Percentiles rank a stretch among this genome's conserved stretches.
Evolutionary conservation across 1,139 yeast genomes (phyloP).

Genomic region (Candida freyschussii): DNA sequence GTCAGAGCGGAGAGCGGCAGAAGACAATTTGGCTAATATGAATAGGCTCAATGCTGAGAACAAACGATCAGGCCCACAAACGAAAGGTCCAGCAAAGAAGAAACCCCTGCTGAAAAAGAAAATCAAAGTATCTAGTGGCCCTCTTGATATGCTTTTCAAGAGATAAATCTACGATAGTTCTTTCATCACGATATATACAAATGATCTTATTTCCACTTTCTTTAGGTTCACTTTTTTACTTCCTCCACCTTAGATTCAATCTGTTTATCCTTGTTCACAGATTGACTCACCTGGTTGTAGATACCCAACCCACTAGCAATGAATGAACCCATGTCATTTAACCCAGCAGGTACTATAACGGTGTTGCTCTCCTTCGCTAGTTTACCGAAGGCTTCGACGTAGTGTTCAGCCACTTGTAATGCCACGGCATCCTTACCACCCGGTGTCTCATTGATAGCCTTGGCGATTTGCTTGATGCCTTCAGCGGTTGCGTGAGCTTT

Average conservation of each 20-base stretch:
- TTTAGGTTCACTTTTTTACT: not conserved
- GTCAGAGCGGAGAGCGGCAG: conserved; percentile 29
- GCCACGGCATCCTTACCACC: conserved; percentile 74
- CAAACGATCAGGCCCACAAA: conserved; percentile 23
- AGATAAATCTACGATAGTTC: too few species aligned
- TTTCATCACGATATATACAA: conserved; percentile 1
- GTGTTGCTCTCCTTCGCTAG: conserved; percentile 81
- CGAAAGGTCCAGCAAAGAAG: conserved; percentile 25
- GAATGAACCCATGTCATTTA: conserved; percentile 70
- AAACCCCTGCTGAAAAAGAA: conserved; percentile 52
- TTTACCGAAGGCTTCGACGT: conserved; percentile 76
- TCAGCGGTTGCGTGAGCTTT: conserved; percentile 76
- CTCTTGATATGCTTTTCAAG: conserved; percentile 24
- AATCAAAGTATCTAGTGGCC: conserved; percentile 26
- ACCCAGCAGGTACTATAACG: conserved; percentile 68
- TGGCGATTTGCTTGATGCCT: conserved; percentile 60
- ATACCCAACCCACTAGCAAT: conserved; percentile 77
- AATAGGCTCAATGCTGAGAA: conserved; percentile 24
- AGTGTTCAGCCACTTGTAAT: conserved; percentile 78
- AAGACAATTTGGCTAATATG: conserved; percentile 32
- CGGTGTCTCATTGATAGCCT: conserved; percentile 61
- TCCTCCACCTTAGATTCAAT: conserved; percentile 3
- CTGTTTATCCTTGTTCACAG: conserved; percentile 4
- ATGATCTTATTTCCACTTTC: not conserved
- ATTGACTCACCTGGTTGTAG: conserved; percentile 46